Percentiles rank a stretch among this genome's conserved stretches.
phyloP scores from a whole-genome alignment of 495 filamentous ascomycete genomes.

The Darksidea phi region DNA sequence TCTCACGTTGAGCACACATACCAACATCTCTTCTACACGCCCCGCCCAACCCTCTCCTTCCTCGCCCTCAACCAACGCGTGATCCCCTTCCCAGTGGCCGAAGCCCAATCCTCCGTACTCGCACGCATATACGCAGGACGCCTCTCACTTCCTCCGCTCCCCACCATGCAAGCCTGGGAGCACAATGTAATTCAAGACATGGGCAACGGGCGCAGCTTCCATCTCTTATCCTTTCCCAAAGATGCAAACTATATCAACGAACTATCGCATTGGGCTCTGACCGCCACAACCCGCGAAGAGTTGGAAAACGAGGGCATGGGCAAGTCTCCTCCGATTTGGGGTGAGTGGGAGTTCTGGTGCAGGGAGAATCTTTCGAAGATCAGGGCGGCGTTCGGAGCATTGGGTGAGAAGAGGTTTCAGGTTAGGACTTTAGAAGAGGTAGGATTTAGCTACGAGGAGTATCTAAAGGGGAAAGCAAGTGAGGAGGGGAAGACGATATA shows the following conservation, averaged over 20 bases:
- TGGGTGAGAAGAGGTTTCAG: slow-evolving; percentile 46
- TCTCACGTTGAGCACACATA: slow-evolving; percentile 67
- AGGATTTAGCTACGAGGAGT: slow-evolving; percentile 57
- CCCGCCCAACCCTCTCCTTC: slow-evolving; percentile 76
- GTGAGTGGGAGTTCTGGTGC: slow-evolving; percentile 63
- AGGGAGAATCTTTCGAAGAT: slow-evolving; percentile 56
- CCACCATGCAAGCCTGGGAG: slow-evolving; percentile 70
- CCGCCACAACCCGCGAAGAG: slow-evolving; percentile 46
- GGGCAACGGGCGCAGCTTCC: slow-evolving; percentile 55
- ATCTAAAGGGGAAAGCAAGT: background rate
- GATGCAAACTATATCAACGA: slow-evolving; percentile 79
- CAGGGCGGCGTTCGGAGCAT: slow-evolving; percentile 53
- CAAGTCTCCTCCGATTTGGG: slow-evolving; percentile 68
- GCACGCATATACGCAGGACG: slow-evolving; percentile 71
- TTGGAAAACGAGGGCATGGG: slow-evolving; percentile 52
- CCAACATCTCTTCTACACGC: slow-evolving; percentile 72
- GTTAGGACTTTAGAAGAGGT: slow-evolving; percentile 57
- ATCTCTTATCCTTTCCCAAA: slow-evolving; percentile 66
- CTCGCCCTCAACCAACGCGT: slow-evolving; percentile 72
- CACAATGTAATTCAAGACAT: slow-evolving; percentile 41
- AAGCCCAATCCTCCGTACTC: slow-evolving; percentile 76
- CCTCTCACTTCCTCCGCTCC: slow-evolving; percentile 58
- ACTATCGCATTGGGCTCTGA: slow-evolving; percentile 59
- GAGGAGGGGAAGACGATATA: too few relatives aligned
- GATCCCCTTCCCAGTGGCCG: slow-evolving; percentile 76